Base-by-base conservation (phyloP, 768 basidiomycete genomes). In the Guyanaporus albipodus region DNA sequence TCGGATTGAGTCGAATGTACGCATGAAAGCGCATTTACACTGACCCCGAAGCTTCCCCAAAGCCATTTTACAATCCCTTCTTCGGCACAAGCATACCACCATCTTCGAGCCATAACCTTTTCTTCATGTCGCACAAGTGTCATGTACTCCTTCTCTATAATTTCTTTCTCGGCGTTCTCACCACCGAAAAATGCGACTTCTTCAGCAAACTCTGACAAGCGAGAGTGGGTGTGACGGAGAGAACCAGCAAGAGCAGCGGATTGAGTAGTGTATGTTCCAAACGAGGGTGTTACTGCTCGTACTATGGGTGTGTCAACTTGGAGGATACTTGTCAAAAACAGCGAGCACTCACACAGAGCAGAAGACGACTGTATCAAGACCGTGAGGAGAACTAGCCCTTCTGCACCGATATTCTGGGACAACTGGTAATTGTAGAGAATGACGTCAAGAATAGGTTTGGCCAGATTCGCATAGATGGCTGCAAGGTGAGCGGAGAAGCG, bases 21-120 rank as follows among this genome's bases (percentile, higher is more conserved):
- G 19, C n/a, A 37, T 8, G 18, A 27, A 43, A 26, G 40, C 19
- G 24, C 23, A 37, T n/a, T n/a, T n/a, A 21, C n/a, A 75, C 83
- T 47, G 59, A 93, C 84, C 31, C 95, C 95, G 63, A 94, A 86
- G 63, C 85, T 87, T 55, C 95, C 94, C 95, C 95, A 99, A 8
- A 94, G 60, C 86, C 85, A 97, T 69, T 99, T 98, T 59, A 97
- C 85, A 35, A 99, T 83, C 2, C 90, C 92, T 67, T 98, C 95
- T 66, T 99, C 95, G 15, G 85, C 79, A 61, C 92, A 87, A 2
- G 86, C 82, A 66, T 95, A 91, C 86, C 85, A 90, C 78, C 94
- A 89, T 27, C 86, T 74, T 52, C 87, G 82, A 22, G 77, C 70
- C 55, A 94, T 73, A 2, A 94, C 86, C 48, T 77, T 76, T 54